Base-by-base conservation (phyloP, 2,329 filamentous ascomycete species). In the Penicillium olsonii region DNA sequence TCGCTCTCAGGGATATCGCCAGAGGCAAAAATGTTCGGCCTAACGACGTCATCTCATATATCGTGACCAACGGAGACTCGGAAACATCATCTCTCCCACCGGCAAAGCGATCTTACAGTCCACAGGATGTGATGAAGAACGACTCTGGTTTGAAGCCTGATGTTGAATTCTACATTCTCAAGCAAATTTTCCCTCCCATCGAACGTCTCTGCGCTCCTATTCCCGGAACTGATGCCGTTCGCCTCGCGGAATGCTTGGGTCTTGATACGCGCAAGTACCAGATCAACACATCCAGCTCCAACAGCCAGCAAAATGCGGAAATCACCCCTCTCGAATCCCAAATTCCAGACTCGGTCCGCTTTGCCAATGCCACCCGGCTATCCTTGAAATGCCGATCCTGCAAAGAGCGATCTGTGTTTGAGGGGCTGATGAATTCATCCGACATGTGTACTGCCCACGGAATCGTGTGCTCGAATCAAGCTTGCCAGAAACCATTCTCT, bases 141-240 rank as follows among this genome's bases (percentile, higher is more conserved):
- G 88, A 88, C 59, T 85, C 87, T 1, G 86, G 78, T 1, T 80
- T 99, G 6, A 81, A 87, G 50, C 90, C 92, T 2, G 94, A 99
- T 65, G 83, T 96, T n/a, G 94, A 99, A 67, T 97, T 92, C 83
- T 99, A 99, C 70, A 84, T 99, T 33, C 87, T 90, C 76, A 99
- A 99, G 77, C 94, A 99, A 72, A 96, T 99, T 51, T 90, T 99
- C 73, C 94, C 94, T 10, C 94, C 94, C 0, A 94, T 99, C 20
- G 94, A 99, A 75, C 90, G 94, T 80, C 85, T 99, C 18, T 99
- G 94, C 68, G 94, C 92, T 53, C 96, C 95, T 52, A 96, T 99
- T 63, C 84, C 84, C 12, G 94, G 94, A 51, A 99, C 94, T 2
- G 95, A 96, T 55, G 88, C 92, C 7, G 84, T 90, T 2, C 86